Conservation (phyloP, 495 filamentous ascomycete species). For the Penicillium longicatenatum region DNA sequence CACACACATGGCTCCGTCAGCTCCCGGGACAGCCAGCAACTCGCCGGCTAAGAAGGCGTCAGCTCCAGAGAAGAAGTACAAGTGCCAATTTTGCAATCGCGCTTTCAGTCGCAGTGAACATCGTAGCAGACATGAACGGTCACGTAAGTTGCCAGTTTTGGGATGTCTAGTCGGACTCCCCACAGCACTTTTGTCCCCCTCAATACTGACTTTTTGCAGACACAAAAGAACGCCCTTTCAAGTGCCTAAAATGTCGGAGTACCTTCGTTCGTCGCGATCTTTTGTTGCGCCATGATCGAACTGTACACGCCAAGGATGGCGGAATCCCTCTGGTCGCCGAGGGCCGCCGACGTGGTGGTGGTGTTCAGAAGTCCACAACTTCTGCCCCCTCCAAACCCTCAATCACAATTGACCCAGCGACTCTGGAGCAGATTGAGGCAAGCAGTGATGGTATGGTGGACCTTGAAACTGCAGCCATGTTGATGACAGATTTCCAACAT, state of each 20-base stretch:
- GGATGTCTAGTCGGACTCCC: neutral
- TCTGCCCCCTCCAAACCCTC: conserved; percentile 77
- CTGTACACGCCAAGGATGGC: conserved; percentile 98
- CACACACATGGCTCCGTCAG: conserved; percentile 51
- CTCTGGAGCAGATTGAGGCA: conserved; percentile 92
- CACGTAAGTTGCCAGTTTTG: conserved; percentile 70
- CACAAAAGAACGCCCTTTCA: conserved; percentile 98
- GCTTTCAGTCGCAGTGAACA: conserved; percentile 98
- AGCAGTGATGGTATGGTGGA: conserved; percentile 94
- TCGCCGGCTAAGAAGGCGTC: conserved; percentile 60
- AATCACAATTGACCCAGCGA: conserved; percentile 81
- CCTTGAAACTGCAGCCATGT: conserved; percentile 96
- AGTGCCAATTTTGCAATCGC: conserved; percentile 97
- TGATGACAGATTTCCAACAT: conserved; percentile 98
- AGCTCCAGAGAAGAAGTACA: conserved; percentile 94
- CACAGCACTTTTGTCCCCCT: neutral
- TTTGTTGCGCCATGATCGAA: conserved; percentile 94
- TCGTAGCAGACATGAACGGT: conserved; percentile 93
- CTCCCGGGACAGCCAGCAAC: conserved; percentile 66
- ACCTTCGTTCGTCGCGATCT: conserved; percentile 98
- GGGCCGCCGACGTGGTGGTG: conserved; percentile 79
- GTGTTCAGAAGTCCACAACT: conserved; percentile 61
- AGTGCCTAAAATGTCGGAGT: conserved; percentile 96
- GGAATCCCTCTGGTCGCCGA: conserved; percentile 94
- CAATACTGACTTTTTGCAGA: conserved; percentile 53